Percentiles rank a stretch among this genome's conserved stretches.
Conservation (phyloP, 805 yeast species). For the Groenewaldozyma tartarivorans region DNA sequence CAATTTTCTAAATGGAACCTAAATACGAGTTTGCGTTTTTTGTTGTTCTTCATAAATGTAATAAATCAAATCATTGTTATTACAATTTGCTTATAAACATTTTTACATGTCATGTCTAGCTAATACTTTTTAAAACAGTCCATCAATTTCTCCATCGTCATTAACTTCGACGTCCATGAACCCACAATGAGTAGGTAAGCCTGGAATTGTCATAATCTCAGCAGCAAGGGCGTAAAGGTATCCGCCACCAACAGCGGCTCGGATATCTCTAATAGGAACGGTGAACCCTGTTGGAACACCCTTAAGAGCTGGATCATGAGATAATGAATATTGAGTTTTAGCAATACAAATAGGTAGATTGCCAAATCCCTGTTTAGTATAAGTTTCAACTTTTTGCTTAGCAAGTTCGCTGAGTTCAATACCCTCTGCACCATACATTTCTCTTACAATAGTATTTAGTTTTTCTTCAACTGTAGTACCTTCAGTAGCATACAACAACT, state of each 20-base stretch:
- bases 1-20: slow-evolving; percentile 1
- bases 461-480: slow-evolving; percentile 66
- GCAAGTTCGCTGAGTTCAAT: slow-evolving; percentile 81
- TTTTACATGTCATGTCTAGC: not conserved
- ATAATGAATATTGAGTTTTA: slow-evolving; percentile 91
- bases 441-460: slow-evolving; percentile 64
- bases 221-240: slow-evolving; percentile 94
- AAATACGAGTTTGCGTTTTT: no score
- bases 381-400: slow-evolving; percentile 65
- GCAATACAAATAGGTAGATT: slow-evolving; percentile 94
- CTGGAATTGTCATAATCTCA: slow-evolving; percentile 95
- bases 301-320: slow-evolving; percentile 87
- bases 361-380: slow-evolving; percentile 80
- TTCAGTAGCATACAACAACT: slow-evolving; percentile 61
- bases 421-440: slow-evolving; percentile 88
- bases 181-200: slow-evolving; percentile 91
- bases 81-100: no score
- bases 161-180: slow-evolving; percentile 95
- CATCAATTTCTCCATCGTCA: slow-evolving; percentile 85
- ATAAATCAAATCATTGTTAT: no score
- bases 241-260: slow-evolving; percentile 94
- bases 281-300: slow-evolving; percentile 94
- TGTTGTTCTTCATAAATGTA: no score
- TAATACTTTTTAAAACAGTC: slow-evolving; percentile 53
- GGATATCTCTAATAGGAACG: slow-evolving; percentile 88